These are phyloP conservation scores for Claviceps quebecensis DNA, from an alignment of 2,329 filamentous ascomycete species.

Conservation along the genomic window DNA sequence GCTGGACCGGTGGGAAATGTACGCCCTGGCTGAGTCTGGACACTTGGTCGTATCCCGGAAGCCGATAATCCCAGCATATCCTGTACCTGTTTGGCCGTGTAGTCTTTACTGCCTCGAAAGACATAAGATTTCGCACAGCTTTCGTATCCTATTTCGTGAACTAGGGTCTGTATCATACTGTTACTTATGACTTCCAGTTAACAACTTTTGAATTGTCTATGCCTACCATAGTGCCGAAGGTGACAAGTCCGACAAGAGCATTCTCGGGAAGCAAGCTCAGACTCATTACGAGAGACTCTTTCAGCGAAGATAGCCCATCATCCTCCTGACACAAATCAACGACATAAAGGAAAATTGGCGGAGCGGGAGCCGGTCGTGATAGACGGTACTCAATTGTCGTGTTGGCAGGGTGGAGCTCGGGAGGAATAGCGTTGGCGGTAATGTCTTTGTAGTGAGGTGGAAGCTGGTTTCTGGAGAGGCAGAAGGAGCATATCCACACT, in stretches of 20 bases:
- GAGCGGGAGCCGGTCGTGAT: constrained; percentile 67
- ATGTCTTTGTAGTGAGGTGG: constrained; percentile 86
- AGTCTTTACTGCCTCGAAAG: constrained; percentile 95
- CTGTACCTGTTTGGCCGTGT: constrained; percentile 96
- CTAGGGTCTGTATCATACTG: constrained; percentile 46
- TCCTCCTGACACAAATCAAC: constrained; percentile 84
- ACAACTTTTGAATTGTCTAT: background rate
- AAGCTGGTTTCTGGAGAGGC: constrained; percentile 67
- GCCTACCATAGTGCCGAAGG: constrained; percentile 80
- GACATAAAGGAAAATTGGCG: constrained; percentile 76
- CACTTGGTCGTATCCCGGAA: constrained; percentile 58
- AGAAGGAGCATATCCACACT: constrained; percentile 84
- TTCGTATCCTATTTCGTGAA: constrained; percentile 94
- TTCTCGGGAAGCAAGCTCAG: constrained; percentile 69
- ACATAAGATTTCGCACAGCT: constrained; percentile 98
- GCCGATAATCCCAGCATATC: constrained; percentile 87
- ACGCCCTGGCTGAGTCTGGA: constrained; percentile 61
- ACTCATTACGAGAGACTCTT: constrained; percentile 78
- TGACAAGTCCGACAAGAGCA: constrained; percentile 70
- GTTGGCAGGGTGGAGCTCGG: constrained; percentile 67
- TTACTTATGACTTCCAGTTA: background rate
- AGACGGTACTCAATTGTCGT: constrained; percentile 85
- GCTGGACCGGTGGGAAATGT: constrained; percentile 67
- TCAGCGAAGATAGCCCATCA: constrained; percentile 67
- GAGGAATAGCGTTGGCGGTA: constrained; percentile 66